These are phyloP conservation scores for Teunomyces pallodes DNA, from an alignment of 805 yeast genomes.

Conservation along the genomic window DNA sequence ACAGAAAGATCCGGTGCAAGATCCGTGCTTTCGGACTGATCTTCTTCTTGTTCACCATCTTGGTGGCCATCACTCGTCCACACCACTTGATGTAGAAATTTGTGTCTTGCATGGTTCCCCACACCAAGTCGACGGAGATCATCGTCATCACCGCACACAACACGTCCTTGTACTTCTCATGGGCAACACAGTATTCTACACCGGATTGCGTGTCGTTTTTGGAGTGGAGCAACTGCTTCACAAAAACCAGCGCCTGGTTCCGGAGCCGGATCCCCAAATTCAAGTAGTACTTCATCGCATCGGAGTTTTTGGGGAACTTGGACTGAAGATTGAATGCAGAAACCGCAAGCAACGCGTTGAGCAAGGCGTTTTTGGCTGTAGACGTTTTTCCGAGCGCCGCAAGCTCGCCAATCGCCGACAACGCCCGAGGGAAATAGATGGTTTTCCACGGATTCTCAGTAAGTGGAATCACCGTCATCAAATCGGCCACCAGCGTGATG, in stretches of 20 bases:
- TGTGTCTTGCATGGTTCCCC: constrained; percentile 90
- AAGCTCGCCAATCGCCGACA: constrained; percentile 78
- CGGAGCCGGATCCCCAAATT: constrained; percentile 73
- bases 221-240: constrained; percentile 51
- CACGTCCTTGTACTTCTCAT: constrained; percentile 77
- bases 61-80: constrained; percentile 67
- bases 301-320: constrained; percentile 64
- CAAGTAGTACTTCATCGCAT: constrained; percentile 63
- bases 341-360: constrained; percentile 78
- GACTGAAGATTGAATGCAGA: constrained; percentile 78
- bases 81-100: constrained; percentile 72
- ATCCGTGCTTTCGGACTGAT: constrained; percentile 74
- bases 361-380: constrained; percentile 69
- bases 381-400: constrained; percentile 72
- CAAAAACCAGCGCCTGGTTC: constrained; percentile 68
- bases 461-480: constrained; percentile 68
- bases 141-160: constrained; percentile 78
- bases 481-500: constrained; percentile 71
- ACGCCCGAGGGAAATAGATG: constrained; percentile 80
- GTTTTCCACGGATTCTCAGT: constrained; percentile 86
- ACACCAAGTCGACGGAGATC: constrained; percentile 84
- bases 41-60: constrained; percentile 62
- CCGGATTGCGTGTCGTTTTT: constrained; percentile 30
- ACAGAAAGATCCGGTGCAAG: constrained; percentile 74
- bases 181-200: constrained; percentile 46